A percentile compares a stretch with the other conserved stretches of the same genome.
phyloP scores from a whole-genome alignment of 2,329 filamentous ascomycete genomes.

The Helminthosporium solani region DNA sequence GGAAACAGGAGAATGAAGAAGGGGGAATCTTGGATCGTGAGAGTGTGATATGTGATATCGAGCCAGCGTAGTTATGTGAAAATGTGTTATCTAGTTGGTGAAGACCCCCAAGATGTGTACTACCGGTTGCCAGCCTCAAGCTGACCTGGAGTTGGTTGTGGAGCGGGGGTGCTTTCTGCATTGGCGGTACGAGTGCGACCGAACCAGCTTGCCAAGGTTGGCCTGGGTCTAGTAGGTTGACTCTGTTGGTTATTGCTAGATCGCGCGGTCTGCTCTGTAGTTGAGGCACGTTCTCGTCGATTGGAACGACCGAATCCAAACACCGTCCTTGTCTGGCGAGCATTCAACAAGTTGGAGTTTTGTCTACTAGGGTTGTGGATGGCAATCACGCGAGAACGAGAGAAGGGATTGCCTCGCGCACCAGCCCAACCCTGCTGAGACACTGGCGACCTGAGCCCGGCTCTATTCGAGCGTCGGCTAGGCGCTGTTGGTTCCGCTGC shows the following conservation, averaged over 20 bases:
- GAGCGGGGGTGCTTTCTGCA: slow-evolving; percentile 14
- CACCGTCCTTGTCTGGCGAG: slow-evolving; percentile 8
- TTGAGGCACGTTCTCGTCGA: slow-evolving; percentile 22
- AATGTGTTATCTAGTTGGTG: neutral
- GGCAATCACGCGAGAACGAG: slow-evolving; percentile 35
- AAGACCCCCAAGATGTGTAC: neutral
- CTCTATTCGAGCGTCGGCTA: slow-evolving; percentile 29
- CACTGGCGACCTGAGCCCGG: slow-evolving; percentile 34
- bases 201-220: slow-evolving; percentile 30
- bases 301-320: slow-evolving; percentile 27
- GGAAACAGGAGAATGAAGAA: neutral
- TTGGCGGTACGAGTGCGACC: slow-evolving; percentile 25
- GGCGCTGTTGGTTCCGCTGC: slow-evolving; percentile 25
- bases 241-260: neutral
- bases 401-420: slow-evolving; percentile 33
- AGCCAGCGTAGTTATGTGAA: neutral
- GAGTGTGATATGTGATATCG: neutral
- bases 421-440: slow-evolving; percentile 35
- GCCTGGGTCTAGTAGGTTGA: slow-evolving; percentile 11
- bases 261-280: slow-evolving; percentile 6
- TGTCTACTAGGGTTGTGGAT: slow-evolving; percentile 15
- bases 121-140: slow-evolving; percentile 41
- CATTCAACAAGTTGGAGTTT: slow-evolving; percentile 4
- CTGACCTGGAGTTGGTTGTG: slow-evolving; percentile 37
- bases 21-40: slow-evolving; percentile 6